Evolutionary conservation across 1,284 basidiomycete species (phyloP), one percentile per base, ranked within the genome.

Genomic region (Trichosporon coremiiforme): DNA sequence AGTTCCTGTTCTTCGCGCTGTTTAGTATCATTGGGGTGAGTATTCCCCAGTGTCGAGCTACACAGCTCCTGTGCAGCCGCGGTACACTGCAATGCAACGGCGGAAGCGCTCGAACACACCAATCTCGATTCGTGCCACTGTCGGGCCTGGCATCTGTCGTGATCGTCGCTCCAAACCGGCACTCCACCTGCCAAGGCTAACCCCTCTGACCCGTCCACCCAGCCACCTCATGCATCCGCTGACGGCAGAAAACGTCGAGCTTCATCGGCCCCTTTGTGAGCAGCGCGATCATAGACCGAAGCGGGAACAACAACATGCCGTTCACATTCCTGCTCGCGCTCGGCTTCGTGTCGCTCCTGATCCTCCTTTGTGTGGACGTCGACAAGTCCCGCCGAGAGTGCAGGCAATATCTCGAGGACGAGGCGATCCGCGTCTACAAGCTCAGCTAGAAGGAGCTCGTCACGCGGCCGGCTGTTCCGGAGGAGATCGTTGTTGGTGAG

Each of bases 1-100:
- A 92, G 65, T 76, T 72, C 66, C 41, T 76, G 20, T 75, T 75
- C 71, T 74, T 75, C 36, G 71, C 73, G 13, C 65, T 75, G n/a
- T 81, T 81, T 75, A 75, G 73, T 50, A 76, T 81, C 69, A 80
- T 81, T 67, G 79, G 80, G 70, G 78, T 78, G 65, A 90, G 90
- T 7, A n/a, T n/a, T n/a, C n/a, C n/a, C n/a, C n/a, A n/a, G n/a
- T n/a, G n/a, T n/a, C n/a, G n/a, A n/a, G n/a, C n/a, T n/a, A n/a
- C n/a, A n/a, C n/a, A n/a, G n/a, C n/a, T n/a, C n/a, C n/a, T n/a
- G n/a, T n/a, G n/a, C n/a, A n/a, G n/a, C n/a, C n/a, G n/a, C n/a
- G n/a, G n/a, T n/a, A n/a, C n/a, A n/a, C n/a, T n/a, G n/a, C n/a
- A n/a, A n/a, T n/a, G n/a, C n/a, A n/a, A n/a, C n/a, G n/a, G n/a